Evolutionary conservation across 1,284 basidiomycete species (phyloP), one percentile per base, ranked within the genome.

Genomic region (Megacollybia platyphylla): DNA sequence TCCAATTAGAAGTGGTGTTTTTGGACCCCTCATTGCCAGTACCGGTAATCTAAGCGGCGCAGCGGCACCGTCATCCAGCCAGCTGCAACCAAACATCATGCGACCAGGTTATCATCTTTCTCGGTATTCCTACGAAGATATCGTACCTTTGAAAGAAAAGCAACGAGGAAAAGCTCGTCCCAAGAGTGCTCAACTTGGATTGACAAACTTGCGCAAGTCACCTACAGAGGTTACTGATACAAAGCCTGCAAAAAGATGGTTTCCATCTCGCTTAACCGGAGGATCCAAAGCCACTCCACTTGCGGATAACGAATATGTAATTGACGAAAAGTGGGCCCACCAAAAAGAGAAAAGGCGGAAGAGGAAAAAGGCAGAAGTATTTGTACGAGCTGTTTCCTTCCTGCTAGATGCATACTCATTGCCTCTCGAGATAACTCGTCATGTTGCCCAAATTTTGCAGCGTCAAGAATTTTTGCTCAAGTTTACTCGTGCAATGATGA

Each of bases 381-480:
- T 75, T 57, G 84, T 85, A 54, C 49, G 80, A 68, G 7, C 17
- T 15, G 10, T 47, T 30, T 36, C 46, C 35, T 13, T 42, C 44
- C 41, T 5, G 34, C 26, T 27, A 18, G 20, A 2, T 40, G 31
- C 44, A 26, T 32, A 15, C 27, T 32, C 40, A 7, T 36, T 24
- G 17, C 29, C 39, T 44, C 8, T 8, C 10, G 53, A 87, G 83
- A 92, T 93, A 50, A 91, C 90, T 31, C 84, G 83, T 52, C 90
- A 93, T 54, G 85, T 93, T 15, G 89, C 89, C 2, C 81, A 85
- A 45, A 84, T 93, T 49, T 69, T 93, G 39, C 78, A 83, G 52
- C 73, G 92, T 13, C 89, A 94, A 58, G 85, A 92, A 50, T 94
- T 94, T 63, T 70, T 96, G 46, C 65, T 93, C 57, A 94, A 94